Percentiles rank a stretch among this genome's conserved stretches.
These are phyloP conservation scores for Calonectria henricotiae DNA, from an alignment of 2,329 filamentous ascomycete genomes.

Conservation along the genomic window DNA sequence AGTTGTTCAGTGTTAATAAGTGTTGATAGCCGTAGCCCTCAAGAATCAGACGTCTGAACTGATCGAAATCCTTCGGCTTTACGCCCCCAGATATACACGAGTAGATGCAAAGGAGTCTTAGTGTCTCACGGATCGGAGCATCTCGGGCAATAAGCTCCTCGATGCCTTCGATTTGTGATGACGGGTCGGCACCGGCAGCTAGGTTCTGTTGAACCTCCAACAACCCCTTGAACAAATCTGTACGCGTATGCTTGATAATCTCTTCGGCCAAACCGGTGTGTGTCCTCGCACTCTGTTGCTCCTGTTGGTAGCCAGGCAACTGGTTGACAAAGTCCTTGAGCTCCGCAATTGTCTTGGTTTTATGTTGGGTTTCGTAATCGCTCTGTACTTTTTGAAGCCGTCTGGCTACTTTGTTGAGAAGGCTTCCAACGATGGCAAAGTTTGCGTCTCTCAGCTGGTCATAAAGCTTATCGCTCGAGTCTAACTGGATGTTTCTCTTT, in stretches of 20 bases:
- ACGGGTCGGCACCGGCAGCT: constrained; percentile 90
- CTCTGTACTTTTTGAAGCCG: constrained; percentile 85
- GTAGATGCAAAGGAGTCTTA: constrained; percentile 91
- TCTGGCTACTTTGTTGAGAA: constrained; percentile 92
- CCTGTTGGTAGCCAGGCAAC: constrained; percentile 91
- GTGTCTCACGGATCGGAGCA: constrained; percentile 83
- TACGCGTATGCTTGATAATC: constrained; percentile 92
- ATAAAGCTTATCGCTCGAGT: constrained; percentile 91
- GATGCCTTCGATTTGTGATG: constrained; percentile 89
- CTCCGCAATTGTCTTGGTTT: constrained; percentile 89
- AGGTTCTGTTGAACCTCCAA: constrained; percentile 97
- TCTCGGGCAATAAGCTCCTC: constrained; percentile 95
- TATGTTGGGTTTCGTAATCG: constrained; percentile 93
- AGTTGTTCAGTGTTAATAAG: constrained; percentile 86
- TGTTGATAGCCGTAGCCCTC: constrained; percentile 98
- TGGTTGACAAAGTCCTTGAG: constrained; percentile 96
- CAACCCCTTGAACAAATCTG: constrained; percentile 89
- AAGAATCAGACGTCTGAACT: constrained; percentile 88
- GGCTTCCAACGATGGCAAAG: constrained; percentile 91
- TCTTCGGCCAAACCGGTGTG: constrained; percentile 95
- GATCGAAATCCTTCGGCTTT: constrained; percentile 89
- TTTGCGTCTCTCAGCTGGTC: constrained; percentile 91
- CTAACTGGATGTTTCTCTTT: constrained; percentile 91
- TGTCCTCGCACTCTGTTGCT: constrained; percentile 92
- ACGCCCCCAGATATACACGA: constrained; percentile 92